Conservation (phyloP, 352 stramenopile species). For the Pythium oligandrum region DNA sequence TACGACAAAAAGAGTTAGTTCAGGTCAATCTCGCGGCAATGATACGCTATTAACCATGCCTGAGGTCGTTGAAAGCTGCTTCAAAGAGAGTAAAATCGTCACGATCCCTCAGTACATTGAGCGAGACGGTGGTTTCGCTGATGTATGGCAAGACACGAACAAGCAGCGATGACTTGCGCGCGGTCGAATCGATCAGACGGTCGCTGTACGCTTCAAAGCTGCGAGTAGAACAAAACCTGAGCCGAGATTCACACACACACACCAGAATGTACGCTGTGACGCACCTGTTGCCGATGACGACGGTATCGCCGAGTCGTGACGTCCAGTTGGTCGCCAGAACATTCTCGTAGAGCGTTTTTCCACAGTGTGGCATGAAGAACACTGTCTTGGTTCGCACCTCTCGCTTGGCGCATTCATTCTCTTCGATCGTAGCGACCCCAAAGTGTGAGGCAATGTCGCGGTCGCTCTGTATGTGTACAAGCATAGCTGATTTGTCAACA, state of each 20-base stretch:
- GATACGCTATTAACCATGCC: conserved; percentile 2
- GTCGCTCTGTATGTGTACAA: conserved; percentile 38
- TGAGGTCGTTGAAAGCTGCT: conserved; percentile 74
- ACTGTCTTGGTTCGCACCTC: conserved; percentile 40
- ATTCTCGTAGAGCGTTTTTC: conserved; percentile 85
- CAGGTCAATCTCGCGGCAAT: conserved; percentile 4
- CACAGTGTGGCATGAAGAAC: conserved; percentile 93
- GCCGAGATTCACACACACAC: not conserved
- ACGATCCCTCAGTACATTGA: conserved; percentile 36
- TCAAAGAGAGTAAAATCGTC: conserved; percentile 61
- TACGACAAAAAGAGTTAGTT: conserved; percentile 3
- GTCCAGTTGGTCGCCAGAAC: conserved; percentile 79
- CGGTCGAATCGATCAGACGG: conserved; percentile 40
- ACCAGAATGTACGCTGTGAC: not conserved
- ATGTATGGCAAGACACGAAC: conserved; percentile 46
- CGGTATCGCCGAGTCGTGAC: conserved; percentile 17
- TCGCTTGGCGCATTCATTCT: conserved; percentile 62
- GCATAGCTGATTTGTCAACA: not conserved
- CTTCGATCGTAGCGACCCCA: conserved; percentile 34
- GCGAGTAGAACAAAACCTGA: not conserved
- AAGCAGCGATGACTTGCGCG: conserved; percentile 40
- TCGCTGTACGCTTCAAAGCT: conserved; percentile 80
- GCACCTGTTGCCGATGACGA: conserved; percentile 90
- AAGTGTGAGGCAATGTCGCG: conserved; percentile 39
- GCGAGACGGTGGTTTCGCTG: conserved; percentile 34